Conservation (phyloP, 2,329 filamentous ascomycete species). For the Plenodomus tracheiphilus region DNA sequence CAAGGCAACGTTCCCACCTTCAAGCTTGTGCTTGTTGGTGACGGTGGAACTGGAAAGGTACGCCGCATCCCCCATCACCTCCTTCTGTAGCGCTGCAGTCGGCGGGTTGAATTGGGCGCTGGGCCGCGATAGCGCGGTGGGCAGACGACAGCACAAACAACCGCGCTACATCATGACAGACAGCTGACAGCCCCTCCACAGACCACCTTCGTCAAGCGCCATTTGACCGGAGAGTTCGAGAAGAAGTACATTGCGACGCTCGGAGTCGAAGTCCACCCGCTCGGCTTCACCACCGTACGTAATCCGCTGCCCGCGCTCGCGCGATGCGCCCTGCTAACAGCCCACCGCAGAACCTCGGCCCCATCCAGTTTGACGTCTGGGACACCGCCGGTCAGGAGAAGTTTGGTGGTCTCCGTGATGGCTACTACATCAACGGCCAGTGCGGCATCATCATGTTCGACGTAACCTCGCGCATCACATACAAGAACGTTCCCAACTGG, state of each 20-base stretch:
- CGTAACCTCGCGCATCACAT: conserved; percentile 98
- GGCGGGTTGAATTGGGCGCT: too few species aligned
- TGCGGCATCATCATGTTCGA: conserved; percentile 99
- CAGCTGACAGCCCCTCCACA: conserved; percentile 49
- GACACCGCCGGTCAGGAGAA: conserved; percentile 99
- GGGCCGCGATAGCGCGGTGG: background rate
- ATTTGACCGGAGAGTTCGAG: conserved; percentile 99
- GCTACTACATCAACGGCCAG: conserved; percentile 99
- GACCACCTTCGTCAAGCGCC: conserved; percentile 99
- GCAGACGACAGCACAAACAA: background rate
- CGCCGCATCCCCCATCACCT: conserved; percentile 37
- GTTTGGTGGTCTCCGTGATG: conserved; percentile 98
- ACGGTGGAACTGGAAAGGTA: conserved; percentile 99
- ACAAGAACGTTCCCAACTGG: conserved; percentile 99
- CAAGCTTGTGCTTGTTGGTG: conserved; percentile 99
- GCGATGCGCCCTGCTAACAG: conserved; percentile 25
- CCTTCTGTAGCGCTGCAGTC: too few species aligned
- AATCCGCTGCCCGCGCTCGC: conserved; percentile 7
- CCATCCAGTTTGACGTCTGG: conserved; percentile 99
- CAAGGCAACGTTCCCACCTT: conserved; percentile 73
- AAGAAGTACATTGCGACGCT: conserved; percentile 99
- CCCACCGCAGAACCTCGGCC: conserved; percentile 74
- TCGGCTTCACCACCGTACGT: conserved; percentile 95
- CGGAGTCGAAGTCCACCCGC: conserved; percentile 98
- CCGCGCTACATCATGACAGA: background rate